These are phyloP conservation scores for Entoloma clypeatum DNA, from an alignment of 1,284 basidiomycete species.

Conservation along the genomic window DNA sequence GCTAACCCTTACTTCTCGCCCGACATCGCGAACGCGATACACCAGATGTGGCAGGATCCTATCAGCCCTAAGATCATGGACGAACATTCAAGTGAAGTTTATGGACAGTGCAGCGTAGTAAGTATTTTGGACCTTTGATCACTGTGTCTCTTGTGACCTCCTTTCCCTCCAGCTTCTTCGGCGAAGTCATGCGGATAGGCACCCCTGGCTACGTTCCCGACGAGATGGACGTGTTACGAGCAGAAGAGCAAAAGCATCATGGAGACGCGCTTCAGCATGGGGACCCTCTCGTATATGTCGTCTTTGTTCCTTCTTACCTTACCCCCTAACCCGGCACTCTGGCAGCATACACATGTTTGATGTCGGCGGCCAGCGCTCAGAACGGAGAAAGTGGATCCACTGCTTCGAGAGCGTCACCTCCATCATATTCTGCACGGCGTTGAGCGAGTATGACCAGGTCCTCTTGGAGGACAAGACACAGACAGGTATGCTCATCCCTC, in stretches of 20 bases:
- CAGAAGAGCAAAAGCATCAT: slow-evolving; percentile 94
- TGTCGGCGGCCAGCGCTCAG: slow-evolving; percentile 89
- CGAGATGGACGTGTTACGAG: slow-evolving; percentile 86
- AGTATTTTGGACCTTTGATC: slow-evolving; percentile 33
- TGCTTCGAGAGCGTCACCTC: slow-evolving; percentile 94
- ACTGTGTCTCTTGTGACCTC: background rate
- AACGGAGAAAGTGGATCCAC: slow-evolving; percentile 94
- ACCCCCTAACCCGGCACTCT: slow-evolving; percentile 1
- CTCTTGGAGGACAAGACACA: slow-evolving; percentile 77
- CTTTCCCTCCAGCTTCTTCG: slow-evolving; percentile 77
- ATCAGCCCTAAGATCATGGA: slow-evolving; percentile 87
- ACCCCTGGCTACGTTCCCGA: slow-evolving; percentile 79
- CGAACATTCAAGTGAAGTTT: slow-evolving; percentile 80
- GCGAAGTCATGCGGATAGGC: slow-evolving; percentile 80
- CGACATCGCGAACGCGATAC: slow-evolving; percentile 75
- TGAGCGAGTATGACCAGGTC: slow-evolving; percentile 94
- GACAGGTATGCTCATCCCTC: slow-evolving; percentile 45
- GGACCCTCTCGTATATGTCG: slow-evolving; percentile 58
- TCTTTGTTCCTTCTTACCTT: background rate
- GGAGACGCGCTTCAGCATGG: slow-evolving; percentile 81
- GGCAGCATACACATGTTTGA: slow-evolving; percentile 93
- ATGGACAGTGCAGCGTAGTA: slow-evolving; percentile 96
- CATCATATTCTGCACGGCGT: slow-evolving; percentile 93
- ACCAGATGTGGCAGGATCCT: slow-evolving; percentile 88
- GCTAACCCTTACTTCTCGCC: slow-evolving; percentile 42